Base-by-base conservation (phyloP, 176 grass and related monocot species). In the Pharus latifolius region DNA sequence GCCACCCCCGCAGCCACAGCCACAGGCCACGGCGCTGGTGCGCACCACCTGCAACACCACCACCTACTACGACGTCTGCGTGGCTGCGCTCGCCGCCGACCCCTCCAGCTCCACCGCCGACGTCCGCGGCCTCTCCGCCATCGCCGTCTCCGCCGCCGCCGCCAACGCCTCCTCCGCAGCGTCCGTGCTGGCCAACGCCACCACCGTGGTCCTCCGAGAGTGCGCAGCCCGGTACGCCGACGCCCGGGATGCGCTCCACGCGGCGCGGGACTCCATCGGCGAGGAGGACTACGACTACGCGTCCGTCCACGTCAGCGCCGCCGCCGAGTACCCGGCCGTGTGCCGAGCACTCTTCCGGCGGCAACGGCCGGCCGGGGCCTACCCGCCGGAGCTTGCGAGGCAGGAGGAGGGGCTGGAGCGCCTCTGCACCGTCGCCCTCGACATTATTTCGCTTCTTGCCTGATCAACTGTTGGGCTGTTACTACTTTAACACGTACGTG, bases 311-410 rank as follows among this genome's bases (percentile, higher is more conserved):
- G 94, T 88, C 3, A 73, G 87, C 65, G 94, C 94, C 16, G 94
- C 89, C 23, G 87, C 84, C 0, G 94, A 98, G 78, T 93, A 98
- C 76, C 89, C 94, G 34, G 70, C 65, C 59, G 87, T 90, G 27
- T 98, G 89, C 60, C 60, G 43, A 18, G 33, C 58, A 41, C 83
- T 98, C 17, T 98, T 98, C 86, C 78, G 71, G 60, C 70, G 80
- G 61, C 60, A 52, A 56, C 65, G 49, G 60, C 73, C n/a, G n/a
- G n/a, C 80, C 4, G 70, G 72, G 2, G 60, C 63, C 0, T 98
- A 92, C 81, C 94, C 86, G 17, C 10, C 78, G 3, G 89, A 85
- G 62, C 74, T 98, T 1, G 86, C 70, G 0, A 56, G 66, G 5
- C 67, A 80, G 40, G 89, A 93, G 75, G 80, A 81, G 26, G 78